These are phyloP conservation scores for Beauveria brongniartii DNA, from an alignment of 2,329 filamentous ascomycete genomes.

Conservation along the genomic window DNA sequence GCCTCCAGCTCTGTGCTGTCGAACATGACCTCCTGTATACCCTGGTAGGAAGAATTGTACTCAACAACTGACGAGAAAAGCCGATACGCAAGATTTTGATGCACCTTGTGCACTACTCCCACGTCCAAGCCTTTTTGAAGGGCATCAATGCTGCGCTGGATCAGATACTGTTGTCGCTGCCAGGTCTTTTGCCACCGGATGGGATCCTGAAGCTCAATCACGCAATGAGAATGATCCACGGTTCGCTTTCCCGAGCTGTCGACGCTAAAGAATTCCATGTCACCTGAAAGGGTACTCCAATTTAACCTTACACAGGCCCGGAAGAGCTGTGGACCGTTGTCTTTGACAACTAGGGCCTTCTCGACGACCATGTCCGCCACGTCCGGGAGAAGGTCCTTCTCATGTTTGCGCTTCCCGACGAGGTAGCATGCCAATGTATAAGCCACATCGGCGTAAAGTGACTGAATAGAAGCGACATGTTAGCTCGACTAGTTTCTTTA, in stretches of 20 bases:
- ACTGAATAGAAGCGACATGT: neutral
- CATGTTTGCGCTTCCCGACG: neutral
- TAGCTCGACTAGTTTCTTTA: neutral
- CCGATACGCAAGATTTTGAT: too few species aligned
- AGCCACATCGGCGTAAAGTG: neutral
- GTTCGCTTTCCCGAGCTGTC: constrained; percentile 20
- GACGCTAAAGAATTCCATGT: constrained; percentile 22
- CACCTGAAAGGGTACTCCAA: neutral
- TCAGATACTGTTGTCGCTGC: too few species aligned
- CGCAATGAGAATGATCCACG: too few species aligned
- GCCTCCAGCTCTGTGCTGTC: too few species aligned
- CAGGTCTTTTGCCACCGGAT: too few species aligned
- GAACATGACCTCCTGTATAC: too few species aligned
- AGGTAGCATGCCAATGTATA: neutral
- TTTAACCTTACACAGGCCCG: neutral
- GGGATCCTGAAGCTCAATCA: too few species aligned
- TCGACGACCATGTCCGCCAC: neutral
- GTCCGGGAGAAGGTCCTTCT: neutral
- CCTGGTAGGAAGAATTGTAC: too few species aligned
- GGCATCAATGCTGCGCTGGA: too few species aligned
- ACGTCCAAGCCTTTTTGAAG: too few species aligned
- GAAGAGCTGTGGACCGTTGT: neutral
- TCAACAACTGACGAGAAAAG: too few species aligned
- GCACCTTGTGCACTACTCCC: too few species aligned
- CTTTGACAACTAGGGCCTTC: neutral